Conservation (phyloP, 225 moss, liverwort and hornwort species). For the Neckera pumila region DNA sequence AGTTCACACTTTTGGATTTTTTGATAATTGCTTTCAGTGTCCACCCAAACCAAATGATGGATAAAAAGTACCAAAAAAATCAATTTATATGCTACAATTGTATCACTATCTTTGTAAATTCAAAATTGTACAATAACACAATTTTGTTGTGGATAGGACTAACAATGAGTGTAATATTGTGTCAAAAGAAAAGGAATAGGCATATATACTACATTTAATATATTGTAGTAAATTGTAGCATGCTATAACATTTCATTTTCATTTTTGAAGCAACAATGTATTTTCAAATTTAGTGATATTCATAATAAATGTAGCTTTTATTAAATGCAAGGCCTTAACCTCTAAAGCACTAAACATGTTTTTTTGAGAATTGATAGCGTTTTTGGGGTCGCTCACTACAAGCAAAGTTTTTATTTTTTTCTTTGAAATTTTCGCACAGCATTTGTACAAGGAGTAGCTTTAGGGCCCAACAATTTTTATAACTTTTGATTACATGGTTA, state of each 20-base stretch:
- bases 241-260: not conserved
- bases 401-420: too few species aligned
- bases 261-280: not conserved
- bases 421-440: too few species aligned
- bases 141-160: not conserved
- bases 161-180: not conserved
- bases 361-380: too few species aligned
- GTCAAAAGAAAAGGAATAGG: not conserved
- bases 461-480: too few species aligned
- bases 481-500: too few species aligned
- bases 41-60: not conserved
- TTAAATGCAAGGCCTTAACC: too few species aligned
- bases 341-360: too few species aligned
- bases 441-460: too few species aligned
- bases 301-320: not conserved
- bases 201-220: not conserved
- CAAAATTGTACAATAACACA: not conserved
- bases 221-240: not conserved
- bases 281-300: not conserved
- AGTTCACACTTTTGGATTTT: conserved; percentile 49
- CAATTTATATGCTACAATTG: not conserved
- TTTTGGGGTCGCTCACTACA: too few species aligned
- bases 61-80: not conserved
- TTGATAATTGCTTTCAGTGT: conserved; percentile 65
- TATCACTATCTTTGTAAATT: not conserved